Evolutionary conservation across 176 grass and related monocot genomes (phyloP).

Genomic region (Phragmites australis): DNA sequence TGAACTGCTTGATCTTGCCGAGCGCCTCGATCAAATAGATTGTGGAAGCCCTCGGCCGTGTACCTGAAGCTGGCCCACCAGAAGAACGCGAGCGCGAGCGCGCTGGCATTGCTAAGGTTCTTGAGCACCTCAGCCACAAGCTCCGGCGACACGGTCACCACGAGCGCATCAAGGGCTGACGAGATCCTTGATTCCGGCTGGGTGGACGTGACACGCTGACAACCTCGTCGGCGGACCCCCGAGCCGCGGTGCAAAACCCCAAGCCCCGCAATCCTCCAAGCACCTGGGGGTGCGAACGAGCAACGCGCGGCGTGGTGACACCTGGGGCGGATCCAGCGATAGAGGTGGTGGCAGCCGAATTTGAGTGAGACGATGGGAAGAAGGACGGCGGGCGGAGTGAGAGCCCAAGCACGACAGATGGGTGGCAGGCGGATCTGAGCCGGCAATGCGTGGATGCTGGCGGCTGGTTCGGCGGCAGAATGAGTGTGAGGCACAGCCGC

Average conservation of each 20-base stretch:
- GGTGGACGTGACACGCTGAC: constrained; percentile 25
- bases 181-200: constrained; percentile 22
- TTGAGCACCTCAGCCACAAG: constrained; percentile 57
- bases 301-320: background rate
- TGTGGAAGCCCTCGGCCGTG: constrained; percentile 56
- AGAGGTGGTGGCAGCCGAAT: too few species aligned
- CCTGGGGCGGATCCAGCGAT: too few species aligned
- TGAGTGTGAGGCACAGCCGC: too few species aligned
- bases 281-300: background rate
- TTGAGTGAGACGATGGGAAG: too few species aligned
- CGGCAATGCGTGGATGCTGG: too few species aligned
- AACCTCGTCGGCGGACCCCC: background rate
- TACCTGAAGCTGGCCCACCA: constrained; percentile 64
- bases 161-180: constrained; percentile 42
- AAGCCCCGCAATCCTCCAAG: background rate
- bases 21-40: constrained; percentile 78
- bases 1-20: constrained; percentile 77
- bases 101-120: constrained; percentile 62
- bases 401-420: too few species aligned
- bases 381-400: too few species aligned
- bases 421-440: too few species aligned
- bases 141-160: constrained; percentile 35
- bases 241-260: constrained; percentile 13
- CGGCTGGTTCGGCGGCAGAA: too few species aligned
- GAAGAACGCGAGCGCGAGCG: constrained; percentile 59